Evolutionary conservation across 495 filamentous ascomycete genomes (phyloP), one percentile per base, ranked within the genome.

Genomic region (Patellaria atrata): DNA sequence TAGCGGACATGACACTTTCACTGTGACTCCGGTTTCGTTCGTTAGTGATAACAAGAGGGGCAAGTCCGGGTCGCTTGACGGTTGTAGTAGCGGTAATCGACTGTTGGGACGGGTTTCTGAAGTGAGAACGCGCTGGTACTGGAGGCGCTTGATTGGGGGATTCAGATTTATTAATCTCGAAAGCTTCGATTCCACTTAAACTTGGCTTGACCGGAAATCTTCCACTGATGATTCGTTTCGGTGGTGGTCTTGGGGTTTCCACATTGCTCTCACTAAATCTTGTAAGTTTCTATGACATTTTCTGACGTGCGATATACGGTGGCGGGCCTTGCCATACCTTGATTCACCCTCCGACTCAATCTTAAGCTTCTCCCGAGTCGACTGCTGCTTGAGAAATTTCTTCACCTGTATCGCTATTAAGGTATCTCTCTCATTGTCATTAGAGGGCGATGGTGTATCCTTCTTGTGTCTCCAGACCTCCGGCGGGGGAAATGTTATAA

Each of bases 1-100:
- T 68, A 14, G 66, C 67, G 26, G 74, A 68, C 22, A 82, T 66
- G 11, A 82, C 64, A 15, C 79, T 84, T 52, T 96, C 87, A 38
- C 83, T 92, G 44, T 93, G 89, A 45, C 84, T 93, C 27, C 87
- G 73, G 27, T 82, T 73, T 16, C 85, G 71, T 48, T 96, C 87
- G 49, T 77, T 87, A 5, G 70, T 66, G 28, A 77, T 69, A 8
- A 68, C 62, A 22, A 83, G 58, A 22, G 82, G 80, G 48, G 74
- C 67, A 19, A 81, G 61, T 11, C 70, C 71, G 3, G 84, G 82
- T 36, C 79, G 62, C 28, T 75, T 72, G 33, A 38, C 11, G 4
- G 28, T 3, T 4, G 24, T 38, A 16, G 39, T 48, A 14, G 62
- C 61, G 17, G 73, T 60, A 7, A 60, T 60, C 32, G 69, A 75